Percentiles rank a stretch among this genome's conserved stretches.
Conservation (phyloP, 108 stramenopile genomes). For the Seminavis robusta region DNA sequence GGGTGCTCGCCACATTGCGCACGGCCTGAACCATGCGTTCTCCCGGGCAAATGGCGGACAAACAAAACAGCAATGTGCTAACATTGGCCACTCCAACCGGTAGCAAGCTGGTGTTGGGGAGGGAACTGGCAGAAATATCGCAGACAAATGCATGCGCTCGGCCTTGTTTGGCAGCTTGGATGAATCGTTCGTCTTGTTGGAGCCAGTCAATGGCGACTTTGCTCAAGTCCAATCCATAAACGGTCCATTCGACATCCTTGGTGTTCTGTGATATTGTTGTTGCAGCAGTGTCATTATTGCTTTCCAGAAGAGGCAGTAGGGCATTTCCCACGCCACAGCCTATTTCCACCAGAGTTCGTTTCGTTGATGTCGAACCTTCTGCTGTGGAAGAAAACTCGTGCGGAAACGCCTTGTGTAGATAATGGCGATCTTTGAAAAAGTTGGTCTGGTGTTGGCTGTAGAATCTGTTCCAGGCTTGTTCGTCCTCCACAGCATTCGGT, state of each 20-base stretch:
- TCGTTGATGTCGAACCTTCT: not conserved
- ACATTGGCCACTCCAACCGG: constrained; percentile 52
- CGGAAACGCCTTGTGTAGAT: constrained; percentile 76
- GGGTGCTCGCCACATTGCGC: constrained; percentile 36
- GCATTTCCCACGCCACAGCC: constrained; percentile 93
- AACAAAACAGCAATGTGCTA: constrained; percentile 73
- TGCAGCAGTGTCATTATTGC: constrained; percentile 3
- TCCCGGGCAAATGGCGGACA: constrained; percentile 69
- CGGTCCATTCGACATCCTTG: constrained; percentile 6
- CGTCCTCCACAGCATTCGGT: no score
- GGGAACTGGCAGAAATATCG: constrained; percentile 48
- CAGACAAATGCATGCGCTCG: constrained; percentile 44
- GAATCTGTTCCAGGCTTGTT: constrained; percentile 72
- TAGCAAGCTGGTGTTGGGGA: no score
- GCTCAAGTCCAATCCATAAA: constrained; percentile 64
- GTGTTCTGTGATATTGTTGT: constrained; percentile 11
- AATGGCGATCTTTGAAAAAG: constrained; percentile 89
- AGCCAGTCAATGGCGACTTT: constrained; percentile 55
- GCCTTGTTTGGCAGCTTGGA: constrained; percentile 11
- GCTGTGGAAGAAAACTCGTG: constrained; percentile 39
- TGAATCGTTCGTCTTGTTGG: constrained; percentile 53
- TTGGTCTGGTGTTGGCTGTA: constrained; percentile 61
- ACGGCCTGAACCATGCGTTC: constrained; percentile 43
- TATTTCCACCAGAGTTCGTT: constrained; percentile 62
- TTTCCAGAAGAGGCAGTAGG: constrained; percentile 59